Evolutionary conservation across 768 basidiomycete species (phyloP), one percentile per base, ranked within the genome.

Genomic region (Trametes villosa): DNA sequence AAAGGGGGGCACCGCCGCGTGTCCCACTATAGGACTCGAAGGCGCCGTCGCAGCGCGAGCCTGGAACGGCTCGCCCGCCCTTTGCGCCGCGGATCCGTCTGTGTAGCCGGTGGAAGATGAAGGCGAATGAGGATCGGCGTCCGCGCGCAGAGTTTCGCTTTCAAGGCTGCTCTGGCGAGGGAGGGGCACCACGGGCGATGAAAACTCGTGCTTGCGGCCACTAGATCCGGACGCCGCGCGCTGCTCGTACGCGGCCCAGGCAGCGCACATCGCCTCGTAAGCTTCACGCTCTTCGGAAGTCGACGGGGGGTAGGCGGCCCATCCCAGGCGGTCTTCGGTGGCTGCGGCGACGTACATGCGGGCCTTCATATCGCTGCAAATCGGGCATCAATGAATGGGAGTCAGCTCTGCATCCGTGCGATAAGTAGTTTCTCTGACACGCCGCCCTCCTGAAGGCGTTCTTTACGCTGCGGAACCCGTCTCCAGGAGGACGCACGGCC

Each of bases 351-450:
- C 69, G 9, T 76, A 76, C 64, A 83, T 83, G 65, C 81, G 79
- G 62, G 87, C 83, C 63, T 80, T 76, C 87, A 89, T 89, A 68
- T 88, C 88, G 69, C 87, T 89, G 63, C 53, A 29, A 46, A 41
- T 34, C 40, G 49, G 22, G 24, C 40, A 30, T 9, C 13, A 27
- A 44, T 44, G 24, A 45, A 52, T 45, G 36, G 13, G 4, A 31
- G 31, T 40, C 17, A 34, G 34, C 27, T 22, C n/a, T 45, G 22
- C 30, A 26, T 49, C 26, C 47, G 47, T 9, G 12, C 18, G 22
- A 55, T 12, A 24, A 48, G n/a, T 5, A 54, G 45, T 38, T 22
- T 41, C 27, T 31, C 34, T 44, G 46, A 52, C 44, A 45, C n/a
- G 5, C 1, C 34, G 17, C 29, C 30, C 46, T 30, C 57, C 48